Evolutionary conservation across 176 grass and related monocot genomes (phyloP).

Genomic region (Bromus sterilis): DNA sequence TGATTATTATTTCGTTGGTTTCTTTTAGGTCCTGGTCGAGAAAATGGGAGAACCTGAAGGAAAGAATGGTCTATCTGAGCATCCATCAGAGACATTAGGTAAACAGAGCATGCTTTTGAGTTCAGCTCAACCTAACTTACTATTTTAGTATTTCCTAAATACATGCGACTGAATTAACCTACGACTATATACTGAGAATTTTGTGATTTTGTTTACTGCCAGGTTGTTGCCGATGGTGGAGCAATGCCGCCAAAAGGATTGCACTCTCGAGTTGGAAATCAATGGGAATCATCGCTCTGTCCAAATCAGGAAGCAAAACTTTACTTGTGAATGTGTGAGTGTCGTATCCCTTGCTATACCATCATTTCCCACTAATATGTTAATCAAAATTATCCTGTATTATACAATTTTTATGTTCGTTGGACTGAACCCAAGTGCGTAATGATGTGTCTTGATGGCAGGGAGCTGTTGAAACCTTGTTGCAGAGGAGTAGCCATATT

Average conservation of each 20-base stretch:
- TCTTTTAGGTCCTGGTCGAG: constrained; percentile 70
- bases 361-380: neutral
- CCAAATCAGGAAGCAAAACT: constrained; percentile 61
- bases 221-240: constrained; percentile 83
- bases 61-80: constrained; percentile 28
- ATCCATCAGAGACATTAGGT: constrained; percentile 59
- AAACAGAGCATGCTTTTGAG: neutral
- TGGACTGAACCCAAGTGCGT: neutral
- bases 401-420: neutral
- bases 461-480: constrained; percentile 87
- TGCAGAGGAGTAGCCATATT: constrained; percentile 69
- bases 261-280: constrained; percentile 98
- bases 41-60: constrained; percentile 81
- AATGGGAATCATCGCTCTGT: constrained; percentile 69
- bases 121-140: neutral
- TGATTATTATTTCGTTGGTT: constrained; percentile 21
- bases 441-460: constrained; percentile 29
- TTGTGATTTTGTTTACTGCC: constrained; percentile 8
- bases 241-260: constrained; percentile 50
- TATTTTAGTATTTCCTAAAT: neutral
- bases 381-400: neutral
- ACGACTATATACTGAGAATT: neutral
- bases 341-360: neutral
- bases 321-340: constrained; percentile 72
- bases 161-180: neutral